Evolutionary conservation across 495 filamentous ascomycete genomes (phyloP), one percentile per base, ranked within the genome.

Genomic region (Penicillium antarcticum): DNA sequence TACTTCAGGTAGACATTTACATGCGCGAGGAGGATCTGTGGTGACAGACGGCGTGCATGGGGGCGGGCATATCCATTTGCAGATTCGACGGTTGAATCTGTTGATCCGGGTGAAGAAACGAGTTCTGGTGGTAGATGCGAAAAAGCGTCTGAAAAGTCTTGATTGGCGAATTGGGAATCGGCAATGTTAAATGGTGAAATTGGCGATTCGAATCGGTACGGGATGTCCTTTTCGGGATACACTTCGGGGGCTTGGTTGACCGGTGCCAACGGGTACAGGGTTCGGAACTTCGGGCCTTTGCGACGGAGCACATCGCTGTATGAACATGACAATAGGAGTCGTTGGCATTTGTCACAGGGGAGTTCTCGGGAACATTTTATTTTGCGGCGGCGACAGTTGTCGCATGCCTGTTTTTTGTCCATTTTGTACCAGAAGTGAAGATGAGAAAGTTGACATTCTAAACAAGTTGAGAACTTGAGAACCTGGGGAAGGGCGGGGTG

Each of bases 1-100:
- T 91, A 76, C 45, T 74, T 76, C 45, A 74, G 40, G 40, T 72
- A 74, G 24, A 74, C 67, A 48, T 76, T 76, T 29, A 76, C 61
- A 52, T 76, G 73, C 0, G 68, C 73, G 9, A 76, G 55, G 1
- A 76, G 56, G 1, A 74, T 64, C 8, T 70, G 63, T 0, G 69
- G 55, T 0, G 73, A 63, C 2, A 76, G 58, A 3, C 66, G 69
- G 2, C 62, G 57, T 16, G 56, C 13, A 9, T 54, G 58, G 0
- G 67, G 66, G 1, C 58, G 42, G 3, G 37, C 21, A 32, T 48
- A 50, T 9, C 48, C 58, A 14, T 45, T 57, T 10, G 56, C 48
- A 1, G 65, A 69, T 39, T 68, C 70, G 5, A 59, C 63, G 1
- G 65, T 58, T 13, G 67, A 68, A 46, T 71, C 66, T 0, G 60